Evolutionary conservation across 2,329 filamentous ascomycete genomes (phyloP).

Genomic region (Cordyceps cateniannulata): DNA sequence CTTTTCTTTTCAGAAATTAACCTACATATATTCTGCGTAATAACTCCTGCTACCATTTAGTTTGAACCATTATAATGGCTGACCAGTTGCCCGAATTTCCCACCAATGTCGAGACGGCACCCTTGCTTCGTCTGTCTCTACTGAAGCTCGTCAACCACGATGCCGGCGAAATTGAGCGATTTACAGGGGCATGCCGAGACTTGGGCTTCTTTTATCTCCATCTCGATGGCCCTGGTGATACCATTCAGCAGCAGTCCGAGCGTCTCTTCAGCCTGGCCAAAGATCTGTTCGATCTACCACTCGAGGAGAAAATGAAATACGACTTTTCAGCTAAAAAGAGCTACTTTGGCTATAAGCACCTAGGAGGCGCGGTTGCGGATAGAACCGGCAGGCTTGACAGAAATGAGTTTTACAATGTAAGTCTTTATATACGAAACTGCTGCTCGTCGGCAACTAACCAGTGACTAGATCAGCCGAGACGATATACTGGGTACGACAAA

Average conservation of each 20-base stretch:
- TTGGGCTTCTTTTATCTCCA: slow-evolving; percentile 11
- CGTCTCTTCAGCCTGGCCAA: not conserved
- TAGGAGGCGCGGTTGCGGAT: not conserved
- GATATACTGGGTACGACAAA: slow-evolving; percentile 5
- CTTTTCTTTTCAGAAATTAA: slow-evolving; percentile 6
- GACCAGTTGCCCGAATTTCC: not conserved
- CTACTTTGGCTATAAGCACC: slow-evolving; percentile 11
- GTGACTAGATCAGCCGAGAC: slow-evolving; percentile 2
- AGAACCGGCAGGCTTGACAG: not conserved
- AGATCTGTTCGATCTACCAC: not conserved
- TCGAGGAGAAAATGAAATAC: slow-evolving; percentile 8
- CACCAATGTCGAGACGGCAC: slow-evolving; percentile 4
- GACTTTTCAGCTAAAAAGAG: not conserved
- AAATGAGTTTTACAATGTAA: slow-evolving; percentile 11
- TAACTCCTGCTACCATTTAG: not conserved
- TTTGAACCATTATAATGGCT: not conserved
- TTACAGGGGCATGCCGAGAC: not conserved
- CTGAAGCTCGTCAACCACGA: not conserved
- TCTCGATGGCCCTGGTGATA: not conserved
- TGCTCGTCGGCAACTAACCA: not conserved
- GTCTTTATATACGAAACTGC: not conserved
- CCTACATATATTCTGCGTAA: not conserved
- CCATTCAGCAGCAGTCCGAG: not conserved
- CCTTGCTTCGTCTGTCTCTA: slow-evolving; percentile 4
- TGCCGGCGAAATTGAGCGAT: not conserved